These are phyloP conservation scores for Epichloe scottii DNA, from an alignment of 2,329 filamentous ascomycete species.

Conservation along the genomic window DNA sequence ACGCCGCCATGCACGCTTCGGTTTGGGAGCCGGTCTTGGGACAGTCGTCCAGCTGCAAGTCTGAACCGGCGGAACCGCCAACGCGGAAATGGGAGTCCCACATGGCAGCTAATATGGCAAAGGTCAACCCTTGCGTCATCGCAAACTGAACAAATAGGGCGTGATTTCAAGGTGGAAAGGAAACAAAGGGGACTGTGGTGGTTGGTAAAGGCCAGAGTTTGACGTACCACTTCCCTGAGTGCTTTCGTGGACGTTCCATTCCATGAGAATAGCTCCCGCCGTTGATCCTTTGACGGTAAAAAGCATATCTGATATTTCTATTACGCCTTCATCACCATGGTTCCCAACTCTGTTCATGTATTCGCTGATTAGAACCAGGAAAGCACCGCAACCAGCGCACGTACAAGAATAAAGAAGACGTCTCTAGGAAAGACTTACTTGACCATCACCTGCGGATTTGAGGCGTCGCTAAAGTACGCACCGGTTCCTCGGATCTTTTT, in stretches of 20 bases:
- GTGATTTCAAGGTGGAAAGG: too few species aligned
- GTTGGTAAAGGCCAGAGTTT: not conserved
- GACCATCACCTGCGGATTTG: too few species aligned
- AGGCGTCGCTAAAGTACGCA: too few species aligned
- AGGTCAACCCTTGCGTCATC: too few species aligned
- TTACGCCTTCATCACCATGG: slow-evolving; percentile 44
- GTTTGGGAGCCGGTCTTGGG: slow-evolving; percentile 31
- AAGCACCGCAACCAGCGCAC: too few species aligned
- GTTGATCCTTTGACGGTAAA: slow-evolving; percentile 53
- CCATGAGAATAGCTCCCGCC: slow-evolving; percentile 54
- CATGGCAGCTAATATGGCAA: not conserved
- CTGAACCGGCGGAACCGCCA: slow-evolving; percentile 58
- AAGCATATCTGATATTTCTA: slow-evolving; percentile 59
- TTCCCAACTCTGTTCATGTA: slow-evolving; percentile 34
- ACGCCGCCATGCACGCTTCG: slow-evolving; percentile 45
- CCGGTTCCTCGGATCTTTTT: too few species aligned
- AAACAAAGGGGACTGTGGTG: not conserved
- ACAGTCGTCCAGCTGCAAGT: slow-evolving; percentile 41
- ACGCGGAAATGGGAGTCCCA: slow-evolving; percentile 52
- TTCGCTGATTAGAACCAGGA: too few species aligned
- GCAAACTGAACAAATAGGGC: too few species aligned
- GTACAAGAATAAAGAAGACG: too few species aligned
- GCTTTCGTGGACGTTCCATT: slow-evolving; percentile 41
- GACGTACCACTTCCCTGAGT: slow-evolving; percentile 5
- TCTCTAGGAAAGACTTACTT: too few species aligned